Evolutionary conservation across 768 basidiomycete species (phyloP).

Genomic region (Rhodotorula taiwanensis): DNA sequence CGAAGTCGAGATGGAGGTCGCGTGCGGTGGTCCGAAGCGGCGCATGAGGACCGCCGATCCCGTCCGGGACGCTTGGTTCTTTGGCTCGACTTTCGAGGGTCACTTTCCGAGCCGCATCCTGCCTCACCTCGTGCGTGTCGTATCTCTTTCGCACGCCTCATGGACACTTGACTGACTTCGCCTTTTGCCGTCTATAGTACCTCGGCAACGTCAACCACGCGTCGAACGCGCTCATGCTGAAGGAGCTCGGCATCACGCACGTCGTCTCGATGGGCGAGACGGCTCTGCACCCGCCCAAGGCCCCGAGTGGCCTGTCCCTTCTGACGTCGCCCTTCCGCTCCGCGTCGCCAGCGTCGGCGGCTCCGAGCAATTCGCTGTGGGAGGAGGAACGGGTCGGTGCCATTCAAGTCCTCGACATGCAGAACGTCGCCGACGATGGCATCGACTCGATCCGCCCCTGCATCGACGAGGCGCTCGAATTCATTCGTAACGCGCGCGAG

Average conservation of each 20-base stretch:
- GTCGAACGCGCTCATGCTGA: constrained; percentile 88
- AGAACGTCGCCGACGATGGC: constrained; percentile 67
- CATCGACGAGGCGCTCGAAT: constrained; percentile 77
- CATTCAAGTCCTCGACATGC: constrained; percentile 84
- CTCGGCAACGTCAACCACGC: constrained; percentile 70
- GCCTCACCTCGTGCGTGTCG: constrained; percentile 67
- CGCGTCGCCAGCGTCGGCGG: not conserved
- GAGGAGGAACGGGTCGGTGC: constrained; percentile 79
- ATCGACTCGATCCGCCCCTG: constrained; percentile 89
- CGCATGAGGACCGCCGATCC: constrained; percentile 46
- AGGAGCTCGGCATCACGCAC: constrained; percentile 90
- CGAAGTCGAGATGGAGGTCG: constrained; percentile 5
- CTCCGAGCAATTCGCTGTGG: constrained; percentile 59
- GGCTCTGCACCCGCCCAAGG: constrained; percentile 69
- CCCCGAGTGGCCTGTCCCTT: constrained; percentile 21
- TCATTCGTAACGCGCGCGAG: constrained; percentile 78
- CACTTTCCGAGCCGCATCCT: constrained; percentile 90
- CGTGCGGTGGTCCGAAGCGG: not conserved
- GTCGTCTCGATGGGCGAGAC: constrained; percentile 96
- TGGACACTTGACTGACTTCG: constrained; percentile 1
- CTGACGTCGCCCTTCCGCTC: constrained; percentile 24
- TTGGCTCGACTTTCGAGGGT: constrained; percentile 85
- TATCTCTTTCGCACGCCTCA: constrained; percentile 19
- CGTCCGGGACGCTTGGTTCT: constrained; percentile 81
- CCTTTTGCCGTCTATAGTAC: constrained; percentile 7